These are phyloP conservation scores for Citrus australasica DNA, from an alignment of 345 rosid genomes.

Conservation along the genomic window DNA sequence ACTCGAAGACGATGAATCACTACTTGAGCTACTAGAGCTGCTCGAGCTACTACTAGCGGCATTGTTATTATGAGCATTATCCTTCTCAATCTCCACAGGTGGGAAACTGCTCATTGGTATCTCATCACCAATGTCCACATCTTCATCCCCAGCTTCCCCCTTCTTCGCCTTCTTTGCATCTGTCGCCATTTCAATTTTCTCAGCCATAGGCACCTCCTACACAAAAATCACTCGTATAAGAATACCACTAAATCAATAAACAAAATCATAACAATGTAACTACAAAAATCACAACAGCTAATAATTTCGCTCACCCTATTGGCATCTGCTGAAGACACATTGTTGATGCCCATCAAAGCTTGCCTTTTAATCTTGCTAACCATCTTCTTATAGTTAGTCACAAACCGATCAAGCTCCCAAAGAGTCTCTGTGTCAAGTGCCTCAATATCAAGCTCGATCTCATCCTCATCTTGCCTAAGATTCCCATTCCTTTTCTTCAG, in stretches of 20 bases:
- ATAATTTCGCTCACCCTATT: conserved; percentile 28
- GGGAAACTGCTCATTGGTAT: conserved; percentile 74
- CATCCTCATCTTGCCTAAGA: conserved; percentile 75
- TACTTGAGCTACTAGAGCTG: conserved; percentile 67
- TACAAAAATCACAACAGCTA: not conserved
- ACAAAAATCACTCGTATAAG: not conserved
- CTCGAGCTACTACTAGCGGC: conserved; percentile 44
- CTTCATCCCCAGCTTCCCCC: conserved; percentile 78
- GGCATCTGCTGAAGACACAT: conserved; percentile 21
- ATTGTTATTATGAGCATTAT: conserved; percentile 44
- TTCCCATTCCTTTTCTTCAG: conserved; percentile 65
- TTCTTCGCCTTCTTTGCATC: conserved; percentile 60
- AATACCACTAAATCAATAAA: not conserved
- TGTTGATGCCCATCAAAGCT: conserved; percentile 43
- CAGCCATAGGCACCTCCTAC: conserved; percentile 31
- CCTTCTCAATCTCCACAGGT: conserved; percentile 83
- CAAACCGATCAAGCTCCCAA: conserved; percentile 85
- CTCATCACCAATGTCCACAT: conserved; percentile 90
- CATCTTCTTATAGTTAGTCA: conserved; percentile 74
- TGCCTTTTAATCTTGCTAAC: conserved; percentile 77
- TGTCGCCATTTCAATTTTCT: conserved; percentile 39
- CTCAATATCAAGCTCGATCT: conserved; percentile 79
- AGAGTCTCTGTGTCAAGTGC: conserved; percentile 72
- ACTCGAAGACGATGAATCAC: conserved; percentile 67
- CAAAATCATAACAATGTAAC: not conserved